Conservation (phyloP, 306 rosid species). For the Echinosophora koreensis region DNA sequence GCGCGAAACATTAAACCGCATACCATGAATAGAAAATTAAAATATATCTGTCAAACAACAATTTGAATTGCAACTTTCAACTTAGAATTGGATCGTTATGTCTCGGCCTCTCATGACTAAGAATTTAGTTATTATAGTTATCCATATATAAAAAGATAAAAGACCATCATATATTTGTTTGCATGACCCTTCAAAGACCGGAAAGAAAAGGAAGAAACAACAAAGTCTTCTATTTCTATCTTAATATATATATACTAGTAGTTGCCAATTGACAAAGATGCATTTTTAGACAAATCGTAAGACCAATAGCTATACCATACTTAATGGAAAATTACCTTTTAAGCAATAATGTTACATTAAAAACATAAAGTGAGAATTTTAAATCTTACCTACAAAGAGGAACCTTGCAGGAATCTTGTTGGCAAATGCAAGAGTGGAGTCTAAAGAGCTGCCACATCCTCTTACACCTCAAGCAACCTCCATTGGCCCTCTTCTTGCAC, state of each 20-base stretch:
- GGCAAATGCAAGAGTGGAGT: constrained; percentile 81
- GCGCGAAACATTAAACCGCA: too few relatives aligned
- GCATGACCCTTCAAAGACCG: background rate
- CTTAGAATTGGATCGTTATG: background rate
- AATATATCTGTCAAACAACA: too few relatives aligned
- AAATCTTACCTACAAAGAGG: constrained; percentile 81
- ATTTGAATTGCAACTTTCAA: background rate
- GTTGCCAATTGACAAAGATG: too few relatives aligned
- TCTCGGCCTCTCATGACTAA: too few relatives aligned
- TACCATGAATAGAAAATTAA: background rate
- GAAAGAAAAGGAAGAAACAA: background rate
- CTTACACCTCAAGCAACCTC: constrained; percentile 79
- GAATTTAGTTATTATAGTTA: too few relatives aligned
- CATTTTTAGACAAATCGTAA: too few relatives aligned
- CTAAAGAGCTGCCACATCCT: constrained; percentile 87
- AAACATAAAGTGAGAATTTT: background rate
- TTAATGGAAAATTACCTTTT: background rate
- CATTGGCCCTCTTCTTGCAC: constrained; percentile 57
- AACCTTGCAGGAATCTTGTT: constrained; percentile 75
- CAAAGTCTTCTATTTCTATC: too few relatives aligned
- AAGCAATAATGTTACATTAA: too few relatives aligned
- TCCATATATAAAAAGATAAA: too few relatives aligned
- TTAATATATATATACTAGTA: too few relatives aligned
- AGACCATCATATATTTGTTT: background rate
- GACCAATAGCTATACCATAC: background rate